Conservation (phyloP, 192 early-diverging fungal genomes). For the Chytriomyces confervae region DNA sequence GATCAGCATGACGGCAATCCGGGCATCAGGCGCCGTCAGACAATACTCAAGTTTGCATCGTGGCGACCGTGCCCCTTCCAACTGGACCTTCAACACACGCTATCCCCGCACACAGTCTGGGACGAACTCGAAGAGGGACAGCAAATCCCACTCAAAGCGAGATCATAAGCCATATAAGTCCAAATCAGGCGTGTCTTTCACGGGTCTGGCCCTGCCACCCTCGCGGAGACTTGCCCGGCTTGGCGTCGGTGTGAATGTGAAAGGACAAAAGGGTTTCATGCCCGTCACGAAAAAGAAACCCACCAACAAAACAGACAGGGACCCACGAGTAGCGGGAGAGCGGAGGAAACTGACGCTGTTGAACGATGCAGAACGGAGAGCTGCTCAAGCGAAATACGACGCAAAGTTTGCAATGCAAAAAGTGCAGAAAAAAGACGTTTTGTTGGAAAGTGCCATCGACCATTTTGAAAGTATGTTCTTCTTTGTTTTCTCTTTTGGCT, state of each 20-base stretch:
- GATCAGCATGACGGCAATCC: no score
- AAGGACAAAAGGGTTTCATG: constrained; percentile 3
- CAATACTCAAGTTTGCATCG: no score
- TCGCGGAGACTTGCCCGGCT: constrained; percentile 23
- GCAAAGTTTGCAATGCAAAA: constrained; percentile 27
- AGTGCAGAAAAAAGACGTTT: neutral
- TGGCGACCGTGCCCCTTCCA: constrained; percentile 1
- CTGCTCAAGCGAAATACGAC: neutral
- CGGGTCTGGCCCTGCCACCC: constrained; percentile 25
- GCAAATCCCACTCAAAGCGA: neutral
- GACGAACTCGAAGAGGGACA: neutral
- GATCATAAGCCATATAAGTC: neutral
- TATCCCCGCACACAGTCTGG: constrained; percentile 4
- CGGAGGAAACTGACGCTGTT: no score
- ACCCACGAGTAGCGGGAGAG: no score
- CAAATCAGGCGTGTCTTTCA: neutral
- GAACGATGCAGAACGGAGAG: neutral
- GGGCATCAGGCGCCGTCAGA: no score
- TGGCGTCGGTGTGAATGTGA: constrained; percentile 1
- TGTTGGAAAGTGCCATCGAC: neutral
- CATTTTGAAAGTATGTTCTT: neutral
- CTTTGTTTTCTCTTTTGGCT: neutral
- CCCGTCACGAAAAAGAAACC: neutral
- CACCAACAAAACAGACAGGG: neutral
- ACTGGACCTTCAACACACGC: constrained; percentile 35